Base-by-base conservation (phyloP, 768 basidiomycete species). In the Astraeus odoratus region DNA sequence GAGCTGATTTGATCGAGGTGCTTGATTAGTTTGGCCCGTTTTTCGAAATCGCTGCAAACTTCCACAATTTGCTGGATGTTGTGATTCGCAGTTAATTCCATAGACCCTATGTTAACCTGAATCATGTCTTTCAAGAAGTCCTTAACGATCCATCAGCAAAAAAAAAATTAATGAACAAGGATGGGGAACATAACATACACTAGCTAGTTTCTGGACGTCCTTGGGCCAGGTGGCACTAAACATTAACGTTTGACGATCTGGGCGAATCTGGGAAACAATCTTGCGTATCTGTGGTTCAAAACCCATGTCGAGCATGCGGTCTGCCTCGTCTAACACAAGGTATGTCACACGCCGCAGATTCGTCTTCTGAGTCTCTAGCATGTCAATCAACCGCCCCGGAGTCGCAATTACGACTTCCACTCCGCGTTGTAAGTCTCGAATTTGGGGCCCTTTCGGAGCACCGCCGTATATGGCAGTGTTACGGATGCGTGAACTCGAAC, bases 281-380 rank as follows among this genome's bases (percentile, higher is more conserved):
- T 98, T 98, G 61, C 94, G 78, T 62, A 99, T 98, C 66, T 99
- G 96, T 43, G 96, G 96, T 70, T 99, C 96, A 71, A 99, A 99
- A 75, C 96, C 96, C 96, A 99, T 99, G 73, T 99, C 96, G 52
- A 99, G 78, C 96, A 99, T 99, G 60, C 96, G 90, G 72, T 99
- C 96, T 36, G 96, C 96, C 67, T 99, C 96, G 60, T 99, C 96
- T 83, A 99, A 89, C 61, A 99, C 96, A 31, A 99, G 77, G 67
- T 98, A 99, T 18, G 96, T 99, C 46, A 99, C 76, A 33, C 96
- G 84, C 46, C 88, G 88, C 43, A 99, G 78, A 67, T 98, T 98
- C 18, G 94, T 98, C 71, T 96, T 96, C 61, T 87, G 83, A 1
- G 79, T 80, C 71, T 99, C 96, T 22, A 99, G 78, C 96, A 99